Conservation (phyloP, 75 land plant species). For the Cunninghamia lanceolata region DNA sequence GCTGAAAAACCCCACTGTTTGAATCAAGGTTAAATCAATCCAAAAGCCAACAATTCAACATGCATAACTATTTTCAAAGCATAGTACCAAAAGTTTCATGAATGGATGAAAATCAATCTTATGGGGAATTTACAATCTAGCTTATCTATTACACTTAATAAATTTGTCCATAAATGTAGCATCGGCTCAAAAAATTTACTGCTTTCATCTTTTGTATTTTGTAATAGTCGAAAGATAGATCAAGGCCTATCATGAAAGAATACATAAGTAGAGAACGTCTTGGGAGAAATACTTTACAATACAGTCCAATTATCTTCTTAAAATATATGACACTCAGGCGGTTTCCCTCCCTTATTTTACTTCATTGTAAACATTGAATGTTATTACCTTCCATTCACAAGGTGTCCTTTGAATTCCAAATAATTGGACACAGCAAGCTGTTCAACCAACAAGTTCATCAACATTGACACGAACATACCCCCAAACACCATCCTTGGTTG, state of each 20-base stretch:
- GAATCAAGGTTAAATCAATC: no score
- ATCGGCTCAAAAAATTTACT: neutral
- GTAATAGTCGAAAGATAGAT: neutral
- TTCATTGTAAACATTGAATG: neutral
- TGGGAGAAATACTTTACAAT: neutral
- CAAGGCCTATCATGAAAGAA: neutral
- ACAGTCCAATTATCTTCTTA: neutral
- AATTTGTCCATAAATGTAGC: neutral
- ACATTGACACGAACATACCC: constrained; percentile 63
- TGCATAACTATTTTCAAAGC: no score
- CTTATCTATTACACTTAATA: no score
- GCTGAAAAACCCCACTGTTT: neutral
- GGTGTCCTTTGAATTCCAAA: constrained; percentile 50
- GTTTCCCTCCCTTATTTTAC: neutral
- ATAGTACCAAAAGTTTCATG: no score
- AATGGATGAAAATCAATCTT: no score
- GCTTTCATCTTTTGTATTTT: neutral
- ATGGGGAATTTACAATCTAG: no score
- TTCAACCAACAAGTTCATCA: constrained; percentile 53
- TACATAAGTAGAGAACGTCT: neutral
- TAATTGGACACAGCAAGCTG: constrained; percentile 52
- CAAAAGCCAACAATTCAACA: no score
- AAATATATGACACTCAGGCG: neutral
- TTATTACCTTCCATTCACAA: constrained; percentile 26
- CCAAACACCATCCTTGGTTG: constrained; percentile 64